Conservation (phyloP, 2,329 filamentous ascomycete genomes). For the Fonsecaea pugnacius region DNA sequence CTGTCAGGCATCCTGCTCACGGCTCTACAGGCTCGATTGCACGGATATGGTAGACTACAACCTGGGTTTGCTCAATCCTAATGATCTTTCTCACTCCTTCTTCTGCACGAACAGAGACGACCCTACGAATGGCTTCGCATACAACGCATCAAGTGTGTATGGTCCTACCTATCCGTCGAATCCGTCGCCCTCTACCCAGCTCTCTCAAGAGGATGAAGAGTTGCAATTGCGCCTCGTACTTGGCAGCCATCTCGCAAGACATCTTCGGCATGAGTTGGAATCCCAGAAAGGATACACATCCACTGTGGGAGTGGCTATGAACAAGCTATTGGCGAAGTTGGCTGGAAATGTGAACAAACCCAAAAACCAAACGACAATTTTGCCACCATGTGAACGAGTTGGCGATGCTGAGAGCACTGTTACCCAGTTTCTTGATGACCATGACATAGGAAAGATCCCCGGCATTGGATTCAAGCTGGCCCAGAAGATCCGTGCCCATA, state of each 20-base stretch:
- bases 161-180: constrained; percentile 64
- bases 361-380: constrained; percentile 79
- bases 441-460: constrained; percentile 79
- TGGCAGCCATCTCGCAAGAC: constrained; percentile 77
- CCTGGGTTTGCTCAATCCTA: constrained; percentile 67
- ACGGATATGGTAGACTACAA: constrained; percentile 89
- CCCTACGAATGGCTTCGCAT: constrained; percentile 78
- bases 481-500: constrained; percentile 66
- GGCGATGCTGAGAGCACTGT: constrained; percentile 55
- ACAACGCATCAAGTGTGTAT: constrained; percentile 70
- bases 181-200: constrained; percentile 1
- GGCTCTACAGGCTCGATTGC: constrained; percentile 67
- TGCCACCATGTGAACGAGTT: constrained; percentile 63
- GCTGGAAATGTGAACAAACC: constrained; percentile 85
- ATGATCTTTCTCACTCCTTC: constrained; percentile 70
- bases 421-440: constrained; percentile 71
- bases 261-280: constrained; percentile 74
- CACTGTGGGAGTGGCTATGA: constrained; percentile 84
- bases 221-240: constrained; percentile 68
- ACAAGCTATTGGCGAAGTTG: constrained; percentile 83
- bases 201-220: constrained; percentile 38
- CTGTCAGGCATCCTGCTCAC: constrained; percentile 22
- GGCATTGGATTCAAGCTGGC: constrained; percentile 83
- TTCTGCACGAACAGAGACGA: constrained; percentile 76
- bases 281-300: constrained; percentile 80